A percentile compares a stretch with the other conserved stretches of the same genome.
Conservation (phyloP, 1,284 basidiomycete genomes). For the Trametes polyzona region DNA sequence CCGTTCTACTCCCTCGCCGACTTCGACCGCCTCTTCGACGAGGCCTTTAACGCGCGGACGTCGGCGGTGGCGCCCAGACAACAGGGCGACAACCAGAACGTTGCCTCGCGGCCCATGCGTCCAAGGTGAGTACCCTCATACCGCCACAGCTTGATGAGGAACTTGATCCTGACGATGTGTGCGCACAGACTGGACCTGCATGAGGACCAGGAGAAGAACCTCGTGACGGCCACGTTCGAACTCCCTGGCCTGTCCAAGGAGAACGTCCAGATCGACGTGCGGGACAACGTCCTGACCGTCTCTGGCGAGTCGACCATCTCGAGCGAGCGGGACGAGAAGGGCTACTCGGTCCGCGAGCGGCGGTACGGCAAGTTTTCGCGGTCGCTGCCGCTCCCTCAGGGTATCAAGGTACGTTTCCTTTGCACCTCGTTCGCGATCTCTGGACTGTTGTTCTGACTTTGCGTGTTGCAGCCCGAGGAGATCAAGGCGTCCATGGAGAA, state of each 20-base stretch:
- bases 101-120: slow-evolving; percentile 18
- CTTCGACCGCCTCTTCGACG: too few species aligned
- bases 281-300: slow-evolving; percentile 43
- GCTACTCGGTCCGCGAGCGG: slow-evolving; percentile 48
- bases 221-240: slow-evolving; percentile 51
- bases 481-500: slow-evolving; percentile 43
- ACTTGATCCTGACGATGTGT: not conserved
- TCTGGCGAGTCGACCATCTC: slow-evolving; percentile 44
- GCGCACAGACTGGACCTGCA: slow-evolving; percentile 49
- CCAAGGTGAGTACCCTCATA: slow-evolving; percentile 34
- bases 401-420: slow-evolving; percentile 42
- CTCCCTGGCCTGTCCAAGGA: slow-evolving; percentile 49
- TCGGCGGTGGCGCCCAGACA: slow-evolving; percentile 6
- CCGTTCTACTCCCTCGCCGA: slow-evolving; percentile 45
- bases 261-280: slow-evolving; percentile 45
- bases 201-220: slow-evolving; percentile 43
- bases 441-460: not conserved
- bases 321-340: too few species aligned
- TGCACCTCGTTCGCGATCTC: not conserved
- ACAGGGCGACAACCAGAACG: slow-evolving; percentile 3
- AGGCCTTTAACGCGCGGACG: slow-evolving; percentile 37
- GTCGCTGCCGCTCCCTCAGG: slow-evolving; percentile 44
- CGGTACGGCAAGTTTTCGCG: slow-evolving; percentile 48
- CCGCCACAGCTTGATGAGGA: not conserved
- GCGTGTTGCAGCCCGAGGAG: slow-evolving; percentile 32